Evolutionary conservation across 306 rosid species (phyloP), one percentile per base, ranked within the genome.

Genomic region (Vachellia collinsii): DNA sequence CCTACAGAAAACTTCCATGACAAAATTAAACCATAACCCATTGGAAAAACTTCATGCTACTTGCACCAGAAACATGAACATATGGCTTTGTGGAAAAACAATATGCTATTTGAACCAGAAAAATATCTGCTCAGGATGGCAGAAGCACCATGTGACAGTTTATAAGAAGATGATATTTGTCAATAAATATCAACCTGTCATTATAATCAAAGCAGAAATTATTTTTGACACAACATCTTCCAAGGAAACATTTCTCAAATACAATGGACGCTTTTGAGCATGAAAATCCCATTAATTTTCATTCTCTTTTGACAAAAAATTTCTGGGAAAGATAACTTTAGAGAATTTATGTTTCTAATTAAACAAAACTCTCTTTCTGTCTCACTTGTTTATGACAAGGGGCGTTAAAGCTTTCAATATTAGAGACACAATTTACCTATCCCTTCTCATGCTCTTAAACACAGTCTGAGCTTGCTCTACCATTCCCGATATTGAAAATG

Each of bases 401-500:
- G 37, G 78, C 20, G 76, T 17, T 39, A 46, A 53, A 29, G 58
- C 67, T 46, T 75, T n/a, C 16, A 23, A 75, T 20, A 43, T 36
- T 56, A 14, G 37, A 71, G 3, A 44, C 51, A 68, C 9, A 42
- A 77, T 63, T 82, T 85, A 95, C 99, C 93, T 89, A 86, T 95
- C 96, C 79, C 99, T 93, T 91, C 91, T 86, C 99, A 95, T 93
- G 86, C 98, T 90, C 86, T 91, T 95, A 75, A 95, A 91, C 75
- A 95, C 93, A 2, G 83, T 91, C 63, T 62, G 90, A 82, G 99
- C 99, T 85, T 93, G 97, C 42, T 93, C 99, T 77, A 89, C 93
- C 99, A 95, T 90, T 83, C 99, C 99, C 72, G 97, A 93, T 79
- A 91, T 82, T 56, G 99, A 93, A 86, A 91, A 95, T 87, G 99